Conservation (phyloP, 805 yeast genomes). For the Pichia gijzeniarum region DNA sequence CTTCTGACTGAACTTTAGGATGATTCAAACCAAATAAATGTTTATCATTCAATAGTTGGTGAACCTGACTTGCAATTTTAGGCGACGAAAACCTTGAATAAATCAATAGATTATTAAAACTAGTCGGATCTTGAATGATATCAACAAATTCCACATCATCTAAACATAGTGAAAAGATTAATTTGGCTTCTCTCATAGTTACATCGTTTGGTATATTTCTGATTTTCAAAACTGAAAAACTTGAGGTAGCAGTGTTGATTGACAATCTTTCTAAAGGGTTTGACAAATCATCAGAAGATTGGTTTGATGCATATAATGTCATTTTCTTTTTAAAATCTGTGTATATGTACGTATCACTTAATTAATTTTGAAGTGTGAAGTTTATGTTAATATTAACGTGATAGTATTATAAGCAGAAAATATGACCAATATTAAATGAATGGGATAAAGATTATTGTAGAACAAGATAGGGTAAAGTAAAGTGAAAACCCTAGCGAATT, state of each 20-base stretch:
- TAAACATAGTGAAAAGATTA: constrained; percentile 62
- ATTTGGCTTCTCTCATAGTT: constrained; percentile 56
- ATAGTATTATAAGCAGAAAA: too few species aligned
- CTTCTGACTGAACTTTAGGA: constrained; percentile 36
- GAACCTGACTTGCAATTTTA: constrained; percentile 37
- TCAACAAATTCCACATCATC: constrained; percentile 44
- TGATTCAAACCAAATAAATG: constrained; percentile 46
- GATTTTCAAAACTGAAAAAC: constrained; percentile 31
- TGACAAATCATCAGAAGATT: constrained; percentile 14
- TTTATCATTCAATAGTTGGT: constrained; percentile 36
- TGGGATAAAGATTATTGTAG: background rate
- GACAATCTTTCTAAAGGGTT: constrained; percentile 12
- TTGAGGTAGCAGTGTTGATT: constrained; percentile 1
- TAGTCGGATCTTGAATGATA: constrained; percentile 26
- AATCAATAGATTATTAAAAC: constrained; percentile 28
- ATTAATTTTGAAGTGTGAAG: too few species aligned
- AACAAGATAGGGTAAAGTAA: too few species aligned
- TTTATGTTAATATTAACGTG: too few species aligned
- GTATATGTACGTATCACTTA: too few species aligned
- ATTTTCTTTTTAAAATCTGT: too few species aligned
- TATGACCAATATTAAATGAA: background rate
- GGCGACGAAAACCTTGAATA: constrained; percentile 41
- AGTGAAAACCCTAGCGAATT: too few species aligned
- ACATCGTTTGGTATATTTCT: constrained; percentile 60
- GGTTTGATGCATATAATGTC: constrained; percentile 6